Conservation (phyloP, 2,329 filamentous ascomycete genomes). For the Xylaria sp. region DNA sequence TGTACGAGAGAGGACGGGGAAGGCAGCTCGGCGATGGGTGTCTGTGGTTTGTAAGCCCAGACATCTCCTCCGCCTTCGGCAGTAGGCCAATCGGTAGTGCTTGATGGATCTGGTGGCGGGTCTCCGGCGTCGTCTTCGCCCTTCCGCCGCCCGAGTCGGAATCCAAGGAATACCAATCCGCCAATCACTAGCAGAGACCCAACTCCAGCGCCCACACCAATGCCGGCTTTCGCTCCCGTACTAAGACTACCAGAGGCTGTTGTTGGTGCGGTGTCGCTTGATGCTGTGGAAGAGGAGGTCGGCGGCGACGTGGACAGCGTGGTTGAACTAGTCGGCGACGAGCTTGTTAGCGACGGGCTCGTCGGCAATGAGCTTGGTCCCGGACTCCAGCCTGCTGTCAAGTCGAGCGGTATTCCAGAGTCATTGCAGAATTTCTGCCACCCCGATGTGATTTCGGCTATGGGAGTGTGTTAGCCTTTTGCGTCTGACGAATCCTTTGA, state of each 20-base stretch:
- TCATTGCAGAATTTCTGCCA: conserved; percentile 34
- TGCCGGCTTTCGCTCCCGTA: conserved; percentile 37
- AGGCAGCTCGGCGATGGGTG: conserved; percentile 13
- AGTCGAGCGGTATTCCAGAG: conserved; percentile 16
- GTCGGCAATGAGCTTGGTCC: background rate
- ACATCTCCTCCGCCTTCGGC: conserved; percentile 10
- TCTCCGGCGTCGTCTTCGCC: background rate
- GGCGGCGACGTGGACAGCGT: conserved; percentile 6
- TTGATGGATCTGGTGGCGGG: background rate
- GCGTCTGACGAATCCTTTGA: background rate
- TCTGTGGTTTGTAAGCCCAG: conserved; percentile 22
- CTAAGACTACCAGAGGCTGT: conserved; percentile 12
- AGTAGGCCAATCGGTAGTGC: background rate
- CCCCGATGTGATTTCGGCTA: conserved; percentile 28
- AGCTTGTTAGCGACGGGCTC: background rate
- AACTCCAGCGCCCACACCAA: conserved; percentile 54
- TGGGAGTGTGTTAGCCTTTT: conserved; percentile 19
- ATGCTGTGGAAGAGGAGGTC: conserved; percentile 13
- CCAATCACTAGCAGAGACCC: conserved; percentile 41
- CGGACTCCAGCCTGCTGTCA: background rate
- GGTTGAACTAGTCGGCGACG: conserved; percentile 1
- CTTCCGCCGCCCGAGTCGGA: conserved; percentile 25
- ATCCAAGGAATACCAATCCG: conserved; percentile 30
- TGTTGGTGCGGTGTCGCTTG: conserved; percentile 4
- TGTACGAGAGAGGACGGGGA: background rate